Percentiles rank a stretch among this genome's conserved stretches.
Conservation (phyloP, 192 early-diverging fungal species). For the Gonapodya prolifera region DNA sequence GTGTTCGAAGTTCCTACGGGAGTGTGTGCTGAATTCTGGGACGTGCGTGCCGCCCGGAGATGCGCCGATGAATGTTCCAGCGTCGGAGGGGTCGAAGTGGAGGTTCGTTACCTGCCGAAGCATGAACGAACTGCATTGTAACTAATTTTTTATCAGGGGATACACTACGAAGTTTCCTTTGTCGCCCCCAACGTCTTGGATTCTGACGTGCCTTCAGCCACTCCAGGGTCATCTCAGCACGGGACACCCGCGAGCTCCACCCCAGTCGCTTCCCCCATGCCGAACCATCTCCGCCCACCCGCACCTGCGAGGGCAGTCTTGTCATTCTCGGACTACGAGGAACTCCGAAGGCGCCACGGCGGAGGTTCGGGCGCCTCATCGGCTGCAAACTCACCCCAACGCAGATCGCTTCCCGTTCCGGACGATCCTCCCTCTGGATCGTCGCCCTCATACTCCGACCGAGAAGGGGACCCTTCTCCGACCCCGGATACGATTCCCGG, state of each 20-base stretch:
- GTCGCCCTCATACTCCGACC: background rate
- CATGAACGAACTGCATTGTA: no score
- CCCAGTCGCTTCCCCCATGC: background rate
- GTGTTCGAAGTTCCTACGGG: background rate
- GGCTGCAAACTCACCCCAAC: background rate
- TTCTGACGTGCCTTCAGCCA: no score
- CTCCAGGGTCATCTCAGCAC: background rate
- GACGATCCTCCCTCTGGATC: background rate
- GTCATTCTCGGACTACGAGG: background rate
- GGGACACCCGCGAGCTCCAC: background rate
- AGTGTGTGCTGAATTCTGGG: background rate
- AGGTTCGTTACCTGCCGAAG: no score
- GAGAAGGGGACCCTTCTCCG: background rate
- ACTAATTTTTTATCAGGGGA: no score
- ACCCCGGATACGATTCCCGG: background rate
- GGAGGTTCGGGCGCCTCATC: background rate
- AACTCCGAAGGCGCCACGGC: background rate
- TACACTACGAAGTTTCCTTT: no score
- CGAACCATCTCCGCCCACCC: background rate
- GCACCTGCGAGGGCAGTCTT: background rate
- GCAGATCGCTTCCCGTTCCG: background rate
- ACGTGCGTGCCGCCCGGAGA: background rate
- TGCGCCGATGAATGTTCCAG: background rate
- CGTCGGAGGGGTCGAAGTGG: background rate
- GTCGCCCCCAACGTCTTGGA: no score